Base-by-base conservation (phyloP, 306 rosid genomes). In the Acacia acuminata region DNA sequence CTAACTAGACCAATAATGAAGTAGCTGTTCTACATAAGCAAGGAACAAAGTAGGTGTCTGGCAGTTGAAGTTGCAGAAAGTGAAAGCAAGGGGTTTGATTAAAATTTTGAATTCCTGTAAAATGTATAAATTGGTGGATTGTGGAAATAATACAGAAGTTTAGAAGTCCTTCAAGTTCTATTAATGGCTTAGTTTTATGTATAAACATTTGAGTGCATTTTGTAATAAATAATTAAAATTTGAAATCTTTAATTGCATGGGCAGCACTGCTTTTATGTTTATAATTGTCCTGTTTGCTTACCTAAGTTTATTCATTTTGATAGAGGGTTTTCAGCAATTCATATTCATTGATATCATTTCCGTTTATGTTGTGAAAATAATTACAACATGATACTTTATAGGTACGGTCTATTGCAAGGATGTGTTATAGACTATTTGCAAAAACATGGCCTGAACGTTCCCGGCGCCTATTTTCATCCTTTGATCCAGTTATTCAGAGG, bases 381-480 rank as follows among this genome's bases (percentile, higher is more conserved):
- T 73, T 72, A 13, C 36, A 56, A 44, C 79, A 64, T 88, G 68
- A 78, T 82, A 83, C 87, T 83, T 87, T 78, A 80, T 84, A 96
- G 99, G 99, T 96, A 78, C 99, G 98, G 78, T 88, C 97, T 4
- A 91, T 95, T 65, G 99, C 99, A 58, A 92, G 99, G 89, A 90
- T 94, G 96, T 91, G 98, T 82, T 96, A 94, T 86, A 90, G 99
- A 89, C 90, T 96, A 97, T 96, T 90, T 73, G 89, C 98, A 65
- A 96, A 96, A 90, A 94, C 99, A 55, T 96, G 99, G 99, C 98
- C 98, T 13, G 99, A 96, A 75, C 97, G 95, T 73, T 92, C 97
- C 51, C 82, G 93, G 40, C 97, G 93, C 38, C 78, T 96, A 82
- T 94, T 96, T 90, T 94, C 90, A 13, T 90, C 90, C 51, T 94